Evolutionary conservation across 2,329 filamentous ascomycete species (phyloP).

Genomic region (Ramichloridium luteum): DNA sequence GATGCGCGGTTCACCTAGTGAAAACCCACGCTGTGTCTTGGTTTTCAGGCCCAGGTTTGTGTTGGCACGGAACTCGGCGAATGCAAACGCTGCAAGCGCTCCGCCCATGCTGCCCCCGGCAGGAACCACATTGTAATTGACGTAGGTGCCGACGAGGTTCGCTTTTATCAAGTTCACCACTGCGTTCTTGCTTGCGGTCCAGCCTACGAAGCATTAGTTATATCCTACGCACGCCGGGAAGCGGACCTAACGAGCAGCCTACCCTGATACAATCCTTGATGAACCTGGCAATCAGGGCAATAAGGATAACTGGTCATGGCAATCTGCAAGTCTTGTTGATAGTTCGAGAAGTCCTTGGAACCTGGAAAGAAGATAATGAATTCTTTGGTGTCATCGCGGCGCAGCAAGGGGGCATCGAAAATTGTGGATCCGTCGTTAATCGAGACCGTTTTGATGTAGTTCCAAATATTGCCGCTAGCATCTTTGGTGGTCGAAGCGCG

Average conservation of each 20-base stretch:
- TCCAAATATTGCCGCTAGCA: not conserved
- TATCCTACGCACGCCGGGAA: too few species aligned
- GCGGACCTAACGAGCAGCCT: too few species aligned
- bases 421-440: not conserved
- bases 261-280: not conserved
- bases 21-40: not conserved
- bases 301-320: not conserved
- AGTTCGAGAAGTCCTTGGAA: not conserved
- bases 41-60: not conserved
- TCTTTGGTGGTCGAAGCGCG: not conserved
- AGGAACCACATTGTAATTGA: not conserved
- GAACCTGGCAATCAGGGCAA: not conserved
- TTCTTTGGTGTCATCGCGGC: not conserved
- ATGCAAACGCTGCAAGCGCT: not conserved
- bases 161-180: not conserved
- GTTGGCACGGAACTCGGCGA: slow-evolving; percentile 1
- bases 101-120: not conserved
- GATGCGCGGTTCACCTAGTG: not conserved
- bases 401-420: not conserved
- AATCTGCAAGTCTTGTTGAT: not conserved
- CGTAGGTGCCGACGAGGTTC: not conserved
- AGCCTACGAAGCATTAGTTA: too few species aligned
- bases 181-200: too few species aligned
- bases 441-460: not conserved
- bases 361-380: not conserved